Base-by-base conservation (phyloP, 108 stramenopile genomes). In the Fragilaria radians region DNA sequence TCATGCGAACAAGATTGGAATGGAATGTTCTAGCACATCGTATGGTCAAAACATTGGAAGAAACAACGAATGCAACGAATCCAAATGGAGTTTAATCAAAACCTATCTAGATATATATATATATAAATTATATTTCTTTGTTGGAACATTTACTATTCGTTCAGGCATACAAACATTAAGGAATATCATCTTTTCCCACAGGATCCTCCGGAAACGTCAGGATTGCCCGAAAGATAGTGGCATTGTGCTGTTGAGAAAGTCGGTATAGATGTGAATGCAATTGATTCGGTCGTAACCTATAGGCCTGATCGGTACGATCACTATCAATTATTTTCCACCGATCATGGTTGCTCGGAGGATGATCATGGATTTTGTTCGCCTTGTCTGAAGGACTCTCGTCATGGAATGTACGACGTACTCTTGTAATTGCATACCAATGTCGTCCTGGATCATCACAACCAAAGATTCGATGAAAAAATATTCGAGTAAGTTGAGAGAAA, bases 1-100 rank as follows among this genome's bases (percentile, higher is more conserved):
- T 94, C 58, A 86, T 86, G 5, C 73, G 79, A 52, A 84, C 82
- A 18, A 85, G 82, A 72, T 89, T 94, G 92, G 85, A 88, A 5
- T 94, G 92, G 92, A 85, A 89, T 62, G 72, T 83, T 17, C 46
- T 70, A 45, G 77, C 78, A 3, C 86, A 87, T 61, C 74, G 80
- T 25, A 62, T 79, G 25, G 76, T 79, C 46, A 76, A 72, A 47
- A 79, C 32, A 19, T 55, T 75, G 47, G 52, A 52, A 57, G 19
- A n/a, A 14, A 11, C 36, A 14, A 11, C 36, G 36, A 42, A 7
- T 7, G 14, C 36, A 42, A 42, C 36, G 36, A 42, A 14, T 42
- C 14, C 36, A 14, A 11, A 42, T 7, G 7, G 36, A 42, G n/a
- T n/a, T n/a, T n/a, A n/a, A n/a, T n/a, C n/a, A n/a, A n/a, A n/a